Evolutionary conservation across 148 eudicot genomes (phyloP).

Genomic region (Diospyros kaki): DNA sequence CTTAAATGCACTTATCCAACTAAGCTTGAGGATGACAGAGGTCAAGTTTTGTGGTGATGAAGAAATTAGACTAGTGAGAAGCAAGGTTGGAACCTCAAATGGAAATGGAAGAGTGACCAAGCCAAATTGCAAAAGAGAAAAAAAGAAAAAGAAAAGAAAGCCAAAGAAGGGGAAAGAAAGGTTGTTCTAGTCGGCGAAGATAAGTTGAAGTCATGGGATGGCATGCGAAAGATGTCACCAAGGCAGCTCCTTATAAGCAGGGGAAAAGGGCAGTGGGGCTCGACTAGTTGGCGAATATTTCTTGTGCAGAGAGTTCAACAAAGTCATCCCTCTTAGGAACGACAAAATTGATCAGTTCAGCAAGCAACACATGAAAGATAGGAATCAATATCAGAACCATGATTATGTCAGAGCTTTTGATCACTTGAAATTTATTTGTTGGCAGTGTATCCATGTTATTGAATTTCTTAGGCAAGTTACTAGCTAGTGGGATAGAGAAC

Average conservation of each 20-base stretch:
- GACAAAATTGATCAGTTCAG: constrained; percentile 26
- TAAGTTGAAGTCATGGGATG: constrained; percentile 21
- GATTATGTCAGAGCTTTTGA: background rate
- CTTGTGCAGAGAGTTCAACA: constrained; percentile 24
- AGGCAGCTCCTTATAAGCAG: constrained; percentile 43
- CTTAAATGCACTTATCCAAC: background rate
- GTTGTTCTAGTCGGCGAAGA: constrained; percentile 10
- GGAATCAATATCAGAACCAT: constrained; percentile 24
- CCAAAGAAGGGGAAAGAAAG: constrained; percentile 4
- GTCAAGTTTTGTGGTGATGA: constrained; percentile 8
- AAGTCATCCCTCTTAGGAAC: constrained; percentile 25
- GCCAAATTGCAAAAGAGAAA: background rate
- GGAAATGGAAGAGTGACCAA: constrained; percentile 2
- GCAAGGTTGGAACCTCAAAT: background rate
- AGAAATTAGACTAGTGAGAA: background rate
- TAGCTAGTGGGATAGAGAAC: background rate
- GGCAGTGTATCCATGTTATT: too few relatives aligned
- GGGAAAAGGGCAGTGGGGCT: constrained; percentile 47
- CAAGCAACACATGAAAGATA: constrained; percentile 9
- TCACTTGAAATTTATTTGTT: background rate
- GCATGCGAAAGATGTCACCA: constrained; percentile 20
- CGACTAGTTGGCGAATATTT: constrained; percentile 48
- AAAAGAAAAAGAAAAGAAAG: background rate
- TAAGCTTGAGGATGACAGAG: background rate
- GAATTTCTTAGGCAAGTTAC: constrained; percentile 2